Conservation (phyloP, 208 protist genomes). For the Lotmaria passim region DNA sequence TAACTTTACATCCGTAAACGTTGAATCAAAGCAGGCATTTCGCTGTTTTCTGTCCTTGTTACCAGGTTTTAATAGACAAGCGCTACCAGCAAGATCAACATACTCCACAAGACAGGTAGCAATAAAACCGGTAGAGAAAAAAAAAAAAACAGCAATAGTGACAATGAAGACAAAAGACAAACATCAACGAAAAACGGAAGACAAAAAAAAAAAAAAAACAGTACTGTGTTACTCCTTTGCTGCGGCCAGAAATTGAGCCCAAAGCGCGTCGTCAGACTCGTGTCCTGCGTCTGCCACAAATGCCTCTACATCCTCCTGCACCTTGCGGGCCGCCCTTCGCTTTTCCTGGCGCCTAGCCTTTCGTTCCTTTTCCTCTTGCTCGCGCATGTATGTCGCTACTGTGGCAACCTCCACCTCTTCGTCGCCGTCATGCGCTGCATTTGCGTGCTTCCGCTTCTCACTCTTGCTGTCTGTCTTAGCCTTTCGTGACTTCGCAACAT, state of each 20-base stretch:
- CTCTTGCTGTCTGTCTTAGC: neutral
- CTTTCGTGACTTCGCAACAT: constrained; percentile 1
- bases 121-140: neutral
- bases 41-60: too few species aligned
- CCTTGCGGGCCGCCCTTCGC: constrained; percentile 28
- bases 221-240: constrained; percentile 21
- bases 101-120: neutral
- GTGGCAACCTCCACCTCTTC: constrained; percentile 45
- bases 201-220: constrained; percentile 3
- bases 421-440: neutral
- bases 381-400: constrained; percentile 56
- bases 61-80: too few species aligned
- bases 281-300: constrained; percentile 28
- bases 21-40: too few species aligned
- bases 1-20: too few species aligned
- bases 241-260: constrained; percentile 40
- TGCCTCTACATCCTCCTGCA: constrained; percentile 30
- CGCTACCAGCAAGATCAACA: neutral
- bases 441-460: neutral
- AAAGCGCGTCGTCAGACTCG: constrained; percentile 39
- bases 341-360: constrained; percentile 49
- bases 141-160: neutral
- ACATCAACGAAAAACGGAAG: neutral
- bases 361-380: constrained; percentile 54
- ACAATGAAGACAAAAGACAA: neutral